These are phyloP conservation scores for Xylariaceae sp. DNA, from an alignment of 2,329 filamentous ascomycete species.

Conservation along the genomic window DNA sequence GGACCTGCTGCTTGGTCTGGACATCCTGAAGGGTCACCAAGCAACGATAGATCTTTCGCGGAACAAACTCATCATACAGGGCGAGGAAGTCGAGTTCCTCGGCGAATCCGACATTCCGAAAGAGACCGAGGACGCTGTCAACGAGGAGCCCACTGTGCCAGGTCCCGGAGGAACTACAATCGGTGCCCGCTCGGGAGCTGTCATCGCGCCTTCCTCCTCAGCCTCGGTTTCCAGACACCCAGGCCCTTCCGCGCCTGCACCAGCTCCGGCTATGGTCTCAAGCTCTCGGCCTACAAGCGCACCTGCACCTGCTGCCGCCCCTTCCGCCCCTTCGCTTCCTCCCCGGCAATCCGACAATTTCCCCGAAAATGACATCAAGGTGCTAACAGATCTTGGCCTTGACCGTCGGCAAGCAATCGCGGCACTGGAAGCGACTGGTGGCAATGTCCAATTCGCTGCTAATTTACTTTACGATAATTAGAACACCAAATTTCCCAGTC, in stretches of 20 bases:
- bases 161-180: constrained; percentile 89
- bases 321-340: constrained; percentile 16
- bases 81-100: constrained; percentile 83
- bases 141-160: constrained; percentile 77
- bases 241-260: constrained; percentile 26
- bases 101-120: constrained; percentile 95
- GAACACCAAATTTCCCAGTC: not conserved
- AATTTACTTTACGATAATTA: constrained; percentile 66
- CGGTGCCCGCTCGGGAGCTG: constrained; percentile 76
- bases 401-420: constrained; percentile 72
- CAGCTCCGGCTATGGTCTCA: constrained; percentile 23
- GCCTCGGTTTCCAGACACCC: constrained; percentile 24
- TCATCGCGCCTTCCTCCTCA: constrained; percentile 51
- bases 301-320: constrained; percentile 18
- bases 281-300: constrained; percentile 25
- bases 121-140: constrained; percentile 66
- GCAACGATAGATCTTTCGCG: constrained; percentile 84
- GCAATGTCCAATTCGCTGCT: constrained; percentile 86
- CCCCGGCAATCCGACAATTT: constrained; percentile 33
- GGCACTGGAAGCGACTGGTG: constrained; percentile 77
- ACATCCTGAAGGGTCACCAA: constrained; percentile 96
- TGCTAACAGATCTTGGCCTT: constrained; percentile 76
- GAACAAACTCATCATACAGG: constrained; percentile 84
- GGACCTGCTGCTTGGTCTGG: constrained; percentile 85
- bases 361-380: constrained; percentile 67